Evolutionary conservation across 2,329 filamentous ascomycete genomes (phyloP).

Genomic region (Trichophyton equinum): DNA sequence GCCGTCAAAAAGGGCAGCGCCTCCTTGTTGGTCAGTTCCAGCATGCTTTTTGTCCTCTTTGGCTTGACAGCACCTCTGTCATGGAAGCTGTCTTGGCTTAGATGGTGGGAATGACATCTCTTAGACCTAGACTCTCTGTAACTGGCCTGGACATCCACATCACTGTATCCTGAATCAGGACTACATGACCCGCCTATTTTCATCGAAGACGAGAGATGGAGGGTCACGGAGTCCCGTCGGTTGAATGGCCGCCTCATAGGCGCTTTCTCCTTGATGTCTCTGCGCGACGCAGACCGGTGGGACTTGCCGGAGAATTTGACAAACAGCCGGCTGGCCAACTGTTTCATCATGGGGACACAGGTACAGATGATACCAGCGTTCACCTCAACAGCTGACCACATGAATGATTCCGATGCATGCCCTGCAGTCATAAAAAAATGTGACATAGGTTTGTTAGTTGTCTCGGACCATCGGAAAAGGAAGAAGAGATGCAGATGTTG

Average conservation of each 20-base stretch:
- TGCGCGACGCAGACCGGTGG: constrained; percentile 16
- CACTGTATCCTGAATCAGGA: background rate
- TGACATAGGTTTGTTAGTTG: background rate
- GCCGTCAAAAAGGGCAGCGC: constrained; percentile 46
- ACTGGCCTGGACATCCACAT: background rate
- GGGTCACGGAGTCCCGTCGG: background rate
- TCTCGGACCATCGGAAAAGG: background rate
- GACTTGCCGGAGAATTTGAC: constrained; percentile 45
- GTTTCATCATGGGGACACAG: constrained; percentile 85
- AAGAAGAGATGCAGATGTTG: constrained; percentile 20
- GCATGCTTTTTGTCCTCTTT: constrained; percentile 47
- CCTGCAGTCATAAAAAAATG: constrained; percentile 31
- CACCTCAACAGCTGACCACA: constrained; percentile 91
- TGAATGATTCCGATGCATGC: constrained; percentile 73
- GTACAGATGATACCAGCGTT: constrained; percentile 82
- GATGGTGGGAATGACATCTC: background rate
- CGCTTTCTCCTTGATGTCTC: constrained; percentile 10
- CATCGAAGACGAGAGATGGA: background rate
- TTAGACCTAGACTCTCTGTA: background rate
- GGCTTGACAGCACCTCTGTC: constrained; percentile 21
- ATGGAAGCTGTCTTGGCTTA: constrained; percentile 28
- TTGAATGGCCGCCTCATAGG: constrained; percentile 1
- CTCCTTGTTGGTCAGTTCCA: constrained; percentile 45
- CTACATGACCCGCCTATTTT: background rate
- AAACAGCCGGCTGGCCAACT: constrained; percentile 55